Base-by-base conservation (phyloP, 768 basidiomycete species). In the Nidularia sp. region DNA sequence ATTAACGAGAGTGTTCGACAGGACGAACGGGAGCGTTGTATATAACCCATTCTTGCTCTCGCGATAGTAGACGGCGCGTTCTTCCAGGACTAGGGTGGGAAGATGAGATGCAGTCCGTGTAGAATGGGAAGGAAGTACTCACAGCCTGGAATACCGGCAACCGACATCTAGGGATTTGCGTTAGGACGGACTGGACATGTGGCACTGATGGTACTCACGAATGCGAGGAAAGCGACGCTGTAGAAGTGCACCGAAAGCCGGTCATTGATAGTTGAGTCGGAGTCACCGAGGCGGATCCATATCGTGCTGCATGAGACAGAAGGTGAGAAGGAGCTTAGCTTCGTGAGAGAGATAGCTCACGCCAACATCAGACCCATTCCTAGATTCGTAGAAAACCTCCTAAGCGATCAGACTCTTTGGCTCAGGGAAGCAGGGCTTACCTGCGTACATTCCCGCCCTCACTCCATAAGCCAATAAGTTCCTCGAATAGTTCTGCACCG, bases 381-480 rank as follows among this genome's bases (percentile, higher is more conserved):
- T 69, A 33, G 22, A 49, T 15, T 18, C 12, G 48, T 15, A 5
- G n/a, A 29, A 22, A 58, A 43, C 7, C 12, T 7, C 35, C 42
- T 45, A 45, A 45, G 4, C 48, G 12, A 10, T 15, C n/a, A n/a
- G n/a, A n/a, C n/a, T n/a, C n/a, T n/a, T n/a, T n/a, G n/a, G n/a
- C n/a, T 22, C n/a, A 33, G 13, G n/a, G 50, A 32, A 45, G 22
- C n/a, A 18, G 6, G 5, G 61, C 69, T 36, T 44, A 73, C 74
- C 68, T 47, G 66, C 72, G 51, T 83, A 84, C 82, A 84, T 83
- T 35, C 72, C 80, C 8, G 71, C 60, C 35, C 81, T 65, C 2
- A 84, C 74, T 7, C 82, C 81, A 58, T 81, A 84, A 1, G 81
- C 83, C 31, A 85, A 64, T 2, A 83, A 54, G 57, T 84, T 83